Base-by-base conservation (phyloP, 169 alveolate species). In the Cryptosporidium ryanae region DNA sequence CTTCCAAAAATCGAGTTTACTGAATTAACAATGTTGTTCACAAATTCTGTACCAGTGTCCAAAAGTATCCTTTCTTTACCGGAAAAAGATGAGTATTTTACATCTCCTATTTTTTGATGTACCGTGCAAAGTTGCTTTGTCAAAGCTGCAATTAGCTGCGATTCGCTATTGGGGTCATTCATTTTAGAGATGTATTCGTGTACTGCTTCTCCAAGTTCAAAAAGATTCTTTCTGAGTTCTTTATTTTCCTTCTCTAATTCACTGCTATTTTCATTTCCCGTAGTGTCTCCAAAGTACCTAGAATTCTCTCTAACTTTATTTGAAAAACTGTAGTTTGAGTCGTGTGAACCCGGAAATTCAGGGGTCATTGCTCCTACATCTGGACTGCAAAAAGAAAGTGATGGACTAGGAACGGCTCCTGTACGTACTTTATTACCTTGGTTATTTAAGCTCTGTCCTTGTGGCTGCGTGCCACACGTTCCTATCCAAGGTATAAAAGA, bases 151-250 rank as follows among this genome's bases (percentile, higher is more conserved):
- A 76, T 76, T 21, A 76, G 23, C 34, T 76, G 70, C 63, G 87
- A 76, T 76, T 76, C 87, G 21, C 63, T 76, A 18, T 55, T 59
- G 32, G 55, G 59, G 21, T 76, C 68, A 76, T 61, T 31, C 27
- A 57, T 71, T 7, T 71, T 76, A 32, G 70, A 43, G n/a, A 76
- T 70, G 34, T 44, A 76, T 5, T 76, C 87, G 32, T 76, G 87
- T n/a, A 76, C 87, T 32, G 87, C 87, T 46, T 76, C 87, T 49
- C 87, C 87, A 29, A 76, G 65, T 46, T 76, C 63, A 29, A 57
- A 76, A 32, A 76, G 34, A 34, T 61, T 25, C 43, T 76, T 70
- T 76, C 87, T 76, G 21, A 76, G 87, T 1, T 76, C 87, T n/a
- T 38, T 76, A 43, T 76, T 76, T 31, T 76, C 87, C 12, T 57